Percentiles rank a stretch among this genome's conserved stretches.
Evolutionary conservation across 2,329 filamentous ascomycete species (phyloP).

Genomic region (Aureobasidium sp.): DNA sequence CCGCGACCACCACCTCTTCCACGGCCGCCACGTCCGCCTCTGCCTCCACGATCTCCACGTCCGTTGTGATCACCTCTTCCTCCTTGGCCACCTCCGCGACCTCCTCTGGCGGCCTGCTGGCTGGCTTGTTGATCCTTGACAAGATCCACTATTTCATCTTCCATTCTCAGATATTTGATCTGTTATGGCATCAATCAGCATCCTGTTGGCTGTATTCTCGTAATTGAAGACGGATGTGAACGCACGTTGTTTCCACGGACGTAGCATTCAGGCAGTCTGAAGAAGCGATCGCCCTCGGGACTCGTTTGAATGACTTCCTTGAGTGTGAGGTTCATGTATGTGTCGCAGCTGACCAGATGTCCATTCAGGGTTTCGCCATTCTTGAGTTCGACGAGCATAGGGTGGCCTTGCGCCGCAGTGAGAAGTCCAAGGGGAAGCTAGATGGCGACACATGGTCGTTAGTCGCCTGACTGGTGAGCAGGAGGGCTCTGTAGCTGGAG

Average conservation of each 20-base stretch:
- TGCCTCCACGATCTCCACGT: slow-evolving; percentile 65
- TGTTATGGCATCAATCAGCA: slow-evolving; percentile 43
- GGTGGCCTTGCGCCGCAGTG: slow-evolving; percentile 96
- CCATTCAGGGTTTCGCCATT: slow-evolving; percentile 98
- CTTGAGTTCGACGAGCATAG: slow-evolving; percentile 98
- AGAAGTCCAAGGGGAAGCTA: slow-evolving; percentile 81
- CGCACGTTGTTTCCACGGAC: slow-evolving; percentile 97
- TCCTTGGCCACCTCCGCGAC: slow-evolving; percentile 67
- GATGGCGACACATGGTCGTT: slow-evolving; percentile 19
- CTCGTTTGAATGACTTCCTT: slow-evolving; percentile 98
- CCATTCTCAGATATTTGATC: slow-evolving; percentile 99
- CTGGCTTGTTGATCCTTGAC: slow-evolving; percentile 93
- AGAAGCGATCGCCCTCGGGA: slow-evolving; percentile 94
- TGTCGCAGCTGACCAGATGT: slow-evolving; percentile 96
- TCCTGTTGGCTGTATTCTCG: neutral
- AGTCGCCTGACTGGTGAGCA: slow-evolving; percentile 25
- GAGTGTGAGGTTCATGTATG: slow-evolving; percentile 99
- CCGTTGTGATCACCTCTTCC: slow-evolving; percentile 47
- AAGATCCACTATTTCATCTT: slow-evolving; percentile 95
- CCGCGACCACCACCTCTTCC: slow-evolving; percentile 57
- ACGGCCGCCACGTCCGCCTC: slow-evolving; percentile 62
- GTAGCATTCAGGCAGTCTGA: slow-evolving; percentile 92
- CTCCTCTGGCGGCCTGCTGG: slow-evolving; percentile 63
- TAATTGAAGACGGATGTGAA: neutral
- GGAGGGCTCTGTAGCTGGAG: slow-evolving; percentile 15